Evolutionary conservation across 2,329 filamentous ascomycete species (phyloP).

Genomic region (Metarhizium guizhouense): DNA sequence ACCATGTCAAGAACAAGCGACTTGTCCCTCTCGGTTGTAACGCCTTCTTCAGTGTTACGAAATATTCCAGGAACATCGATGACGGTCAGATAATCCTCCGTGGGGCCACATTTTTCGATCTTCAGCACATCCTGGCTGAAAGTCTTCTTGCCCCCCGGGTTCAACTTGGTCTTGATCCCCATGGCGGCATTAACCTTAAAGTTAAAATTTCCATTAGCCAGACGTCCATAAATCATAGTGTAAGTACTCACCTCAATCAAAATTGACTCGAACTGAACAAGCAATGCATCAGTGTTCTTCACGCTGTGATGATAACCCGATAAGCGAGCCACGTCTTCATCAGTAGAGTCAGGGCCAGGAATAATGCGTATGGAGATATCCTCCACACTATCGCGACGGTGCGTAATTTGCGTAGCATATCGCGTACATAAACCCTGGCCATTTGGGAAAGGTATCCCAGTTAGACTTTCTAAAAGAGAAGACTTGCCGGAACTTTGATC

Average conservation of each 20-base stretch:
- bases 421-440: slow-evolving; percentile 36
- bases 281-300: not conserved
- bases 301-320: not conserved
- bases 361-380: slow-evolving; percentile 33
- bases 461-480: slow-evolving; percentile 64
- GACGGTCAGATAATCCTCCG: slow-evolving; percentile 38
- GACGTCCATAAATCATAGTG: not conserved
- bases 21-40: slow-evolving; percentile 37
- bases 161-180: slow-evolving; percentile 26
- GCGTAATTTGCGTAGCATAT: slow-evolving; percentile 30
- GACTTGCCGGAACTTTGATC: slow-evolving; percentile 83
- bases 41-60: slow-evolving; percentile 19
- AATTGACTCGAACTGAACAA: slow-evolving; percentile 21
- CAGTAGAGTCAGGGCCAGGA: slow-evolving; percentile 10
- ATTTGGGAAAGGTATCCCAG: slow-evolving; percentile 38
- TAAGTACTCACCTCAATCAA: slow-evolving; percentile 30
- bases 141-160: slow-evolving; percentile 8
- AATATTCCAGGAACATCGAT: slow-evolving; percentile 50
- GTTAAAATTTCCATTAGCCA: slow-evolving; percentile 5
- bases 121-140: slow-evolving; percentile 38
- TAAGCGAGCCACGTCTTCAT: slow-evolving; percentile 5
- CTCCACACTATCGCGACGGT: slow-evolving; percentile 19
- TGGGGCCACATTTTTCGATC: slow-evolving; percentile 33
- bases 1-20: slow-evolving; percentile 38
- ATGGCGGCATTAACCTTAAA: slow-evolving; percentile 35